A percentile compares a stretch with the other conserved stretches of the same genome.
Evolutionary conservation across 441 rosid genomes (phyloP).

Genomic region (Gossypium gossypioides): DNA sequence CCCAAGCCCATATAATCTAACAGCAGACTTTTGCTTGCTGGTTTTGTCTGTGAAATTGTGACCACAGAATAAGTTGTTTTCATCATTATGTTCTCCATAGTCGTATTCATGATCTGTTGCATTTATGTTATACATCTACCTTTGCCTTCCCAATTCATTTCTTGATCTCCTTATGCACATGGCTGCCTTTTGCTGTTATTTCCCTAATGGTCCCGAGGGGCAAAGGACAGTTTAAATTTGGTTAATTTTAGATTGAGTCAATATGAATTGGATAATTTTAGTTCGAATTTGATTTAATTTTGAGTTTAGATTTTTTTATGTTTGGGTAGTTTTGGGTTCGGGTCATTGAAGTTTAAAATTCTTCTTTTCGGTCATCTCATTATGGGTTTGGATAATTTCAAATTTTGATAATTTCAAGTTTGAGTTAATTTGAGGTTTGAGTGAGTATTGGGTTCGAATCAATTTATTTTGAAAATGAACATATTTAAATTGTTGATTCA

Average conservation of each 20-base stretch:
- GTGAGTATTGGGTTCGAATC: too few species aligned
- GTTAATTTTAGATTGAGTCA: background rate
- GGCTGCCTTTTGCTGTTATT: conserved; percentile 9
- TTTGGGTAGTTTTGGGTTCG: too few species aligned
- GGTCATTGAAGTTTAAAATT: too few species aligned
- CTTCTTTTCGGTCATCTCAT: too few species aligned
- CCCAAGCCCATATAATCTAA: background rate
- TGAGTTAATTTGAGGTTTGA: too few species aligned
- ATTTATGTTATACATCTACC: conserved; percentile 22
- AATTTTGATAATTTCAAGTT: too few species aligned
- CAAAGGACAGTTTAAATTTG: background rate
- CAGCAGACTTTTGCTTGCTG: background rate
- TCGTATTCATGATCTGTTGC: conserved; percentile 3
- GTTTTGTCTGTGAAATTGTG: background rate
- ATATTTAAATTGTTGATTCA: too few species aligned
- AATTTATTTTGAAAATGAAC: too few species aligned
- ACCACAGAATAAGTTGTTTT: conserved; percentile 15
- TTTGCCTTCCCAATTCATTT: background rate
- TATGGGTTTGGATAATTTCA: too few species aligned
- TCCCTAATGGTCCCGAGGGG: background rate
- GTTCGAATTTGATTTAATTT: too few species aligned
- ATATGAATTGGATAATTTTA: too few species aligned
- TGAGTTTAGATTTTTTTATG: too few species aligned
- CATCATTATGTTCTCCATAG: background rate
- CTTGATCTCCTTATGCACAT: conserved; percentile 21